Evolutionary conservation across 352 stramenopile genomes (phyloP), one percentile per base, ranked within the genome.

Genomic region (Peronospora tabacina): DNA sequence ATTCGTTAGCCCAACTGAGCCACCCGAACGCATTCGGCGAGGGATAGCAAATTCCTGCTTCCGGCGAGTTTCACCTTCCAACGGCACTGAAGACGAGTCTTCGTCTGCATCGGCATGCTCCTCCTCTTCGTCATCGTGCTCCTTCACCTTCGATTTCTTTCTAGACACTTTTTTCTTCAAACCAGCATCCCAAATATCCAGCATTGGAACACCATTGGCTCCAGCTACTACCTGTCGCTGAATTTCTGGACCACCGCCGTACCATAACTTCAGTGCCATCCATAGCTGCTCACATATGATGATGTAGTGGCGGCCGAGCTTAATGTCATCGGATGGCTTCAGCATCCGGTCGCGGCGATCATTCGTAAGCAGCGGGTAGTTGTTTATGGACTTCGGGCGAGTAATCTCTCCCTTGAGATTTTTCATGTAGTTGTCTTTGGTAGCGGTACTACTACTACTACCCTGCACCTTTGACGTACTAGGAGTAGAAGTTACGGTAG

Each of bases 181-280:
- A 15, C 70, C 76, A 22, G 72, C 44, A 52, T 85, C 76, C 82
- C 82, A 94, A 43, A 94, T 85, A 55, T 94, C 80, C 26, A 94
- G 37, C 10, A 83, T 61, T 3, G 80, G 56, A 7, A 78, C 67
- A 11, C 83, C 83, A 47, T 75, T 72, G 12, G 64, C 58, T 15
- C 68, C 65, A 54, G 78, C 54, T 3, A 95, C 68, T 10, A 97
- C 89, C n/a, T 73, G 77, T 5, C 90, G 74, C 38, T 79, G 73
- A 44, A 97, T 76, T 47, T 90, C 72, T 0, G 90, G 90, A 0
- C 86, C 89, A 19, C 87, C 90, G 29, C 86, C 83, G 53, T 97
- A 97, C 90, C 90, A 97, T 7, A 85, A 49, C 49, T 96, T 92
- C 5, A 97, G 64, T 22, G 76, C 85, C 58, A 92, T 86, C 84